phyloP scores from a whole-genome alignment of 306 rosid species.

The Delonix regia region DNA sequence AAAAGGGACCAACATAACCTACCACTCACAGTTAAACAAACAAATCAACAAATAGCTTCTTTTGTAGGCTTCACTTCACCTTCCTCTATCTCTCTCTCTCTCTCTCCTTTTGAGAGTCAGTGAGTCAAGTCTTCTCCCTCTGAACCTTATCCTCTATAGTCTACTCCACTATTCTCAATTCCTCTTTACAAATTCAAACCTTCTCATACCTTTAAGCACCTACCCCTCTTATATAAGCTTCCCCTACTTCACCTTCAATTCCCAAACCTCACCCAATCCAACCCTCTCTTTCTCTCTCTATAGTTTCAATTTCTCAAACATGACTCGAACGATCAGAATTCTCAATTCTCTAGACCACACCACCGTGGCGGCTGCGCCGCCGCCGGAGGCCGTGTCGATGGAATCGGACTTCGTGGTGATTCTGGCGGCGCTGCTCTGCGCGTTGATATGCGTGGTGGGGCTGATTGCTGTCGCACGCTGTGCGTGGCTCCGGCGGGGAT shows the following conservation, averaged over 20 bases:
- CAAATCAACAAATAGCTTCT: too few species aligned
- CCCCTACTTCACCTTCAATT: conserved; percentile 2
- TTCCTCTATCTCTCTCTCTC: background rate
- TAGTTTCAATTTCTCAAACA: conserved; percentile 5
- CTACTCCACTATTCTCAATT: conserved; percentile 20
- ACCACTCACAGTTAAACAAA: too few species aligned
- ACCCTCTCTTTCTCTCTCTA: background rate
- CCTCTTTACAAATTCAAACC: conserved; percentile 18
- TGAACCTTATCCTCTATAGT: conserved; percentile 38
- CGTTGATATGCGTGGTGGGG: conserved; percentile 78
- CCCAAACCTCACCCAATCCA: background rate
- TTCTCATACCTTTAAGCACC: conserved; percentile 37
- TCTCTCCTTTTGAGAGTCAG: background rate
- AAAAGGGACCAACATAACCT: conserved; percentile 3
- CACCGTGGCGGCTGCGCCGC: conserved; percentile 46
- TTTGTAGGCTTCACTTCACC: background rate
- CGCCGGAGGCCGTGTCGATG: conserved; percentile 60
- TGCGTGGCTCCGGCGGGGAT: conserved; percentile 73
- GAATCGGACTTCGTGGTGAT: conserved; percentile 81
- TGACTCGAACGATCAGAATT: conserved; percentile 54
- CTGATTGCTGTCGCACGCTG: conserved; percentile 81
- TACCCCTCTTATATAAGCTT: conserved; percentile 39
- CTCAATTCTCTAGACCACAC: conserved; percentile 35
- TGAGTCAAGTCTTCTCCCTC: conserved; percentile 38
- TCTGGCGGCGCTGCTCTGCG: conserved; percentile 75